Evolutionary conservation across 805 yeast genomes (phyloP).

Genomic region (Starmera pachycereana): DNA sequence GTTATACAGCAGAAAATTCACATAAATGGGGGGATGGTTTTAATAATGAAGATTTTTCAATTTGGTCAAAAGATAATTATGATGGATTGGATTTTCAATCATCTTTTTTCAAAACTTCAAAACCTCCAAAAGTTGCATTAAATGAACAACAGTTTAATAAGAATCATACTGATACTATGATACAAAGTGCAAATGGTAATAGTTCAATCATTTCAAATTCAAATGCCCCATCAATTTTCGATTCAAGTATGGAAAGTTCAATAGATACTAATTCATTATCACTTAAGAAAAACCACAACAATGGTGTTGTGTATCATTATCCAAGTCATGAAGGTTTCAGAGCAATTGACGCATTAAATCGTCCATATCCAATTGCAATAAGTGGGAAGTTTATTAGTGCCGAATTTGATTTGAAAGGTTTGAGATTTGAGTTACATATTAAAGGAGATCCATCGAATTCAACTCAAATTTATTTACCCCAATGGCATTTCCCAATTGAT

Average conservation of each 20-base stretch:
- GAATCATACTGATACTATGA: too few relatives aligned
- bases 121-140: too few relatives aligned
- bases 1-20: conserved; percentile 61
- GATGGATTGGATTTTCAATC: conserved; percentile 1
- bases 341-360: conserved; percentile 60
- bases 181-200: too few relatives aligned
- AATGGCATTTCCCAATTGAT: conserved; percentile 52
- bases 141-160: too few relatives aligned
- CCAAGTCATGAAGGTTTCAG: conserved; percentile 48
- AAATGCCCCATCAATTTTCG: background rate
- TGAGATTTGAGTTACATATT: conserved; percentile 39
- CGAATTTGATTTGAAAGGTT: conserved; percentile 46
- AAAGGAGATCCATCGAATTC: conserved; percentile 26
- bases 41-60: conserved; percentile 90
- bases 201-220: too few relatives aligned
- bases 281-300: background rate
- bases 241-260: conserved; percentile 5
- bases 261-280: background rate
- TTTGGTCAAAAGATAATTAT: conserved; percentile 55
- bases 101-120: too few relatives aligned
- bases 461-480: conserved; percentile 60
- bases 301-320: background rate
- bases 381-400: conserved; percentile 47
- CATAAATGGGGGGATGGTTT: conserved; percentile 87
- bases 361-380: conserved; percentile 66